phyloP scores from a whole-genome alignment of 176 grass and related monocot genomes.

The Melocanna baccifera region DNA sequence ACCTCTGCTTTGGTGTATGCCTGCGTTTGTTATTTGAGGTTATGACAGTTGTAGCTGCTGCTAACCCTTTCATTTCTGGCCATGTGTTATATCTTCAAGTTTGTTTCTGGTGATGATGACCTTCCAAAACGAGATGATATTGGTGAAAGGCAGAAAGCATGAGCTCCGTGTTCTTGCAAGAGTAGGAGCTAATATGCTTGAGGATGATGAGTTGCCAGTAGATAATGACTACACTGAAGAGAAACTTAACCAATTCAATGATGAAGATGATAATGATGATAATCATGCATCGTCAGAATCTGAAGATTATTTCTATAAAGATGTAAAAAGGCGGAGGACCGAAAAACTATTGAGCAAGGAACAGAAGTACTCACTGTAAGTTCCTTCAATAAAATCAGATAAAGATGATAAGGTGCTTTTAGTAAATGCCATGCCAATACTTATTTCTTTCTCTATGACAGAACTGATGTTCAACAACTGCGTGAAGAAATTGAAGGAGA shows the following conservation, averaged over 20 bases:
- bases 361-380: conserved; percentile 50
- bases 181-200: conserved; percentile 42
- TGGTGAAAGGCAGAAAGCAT: conserved; percentile 83
- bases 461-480: conserved; percentile 33
- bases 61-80: neutral
- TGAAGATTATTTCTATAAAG: conserved; percentile 79
- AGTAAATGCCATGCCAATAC: neutral
- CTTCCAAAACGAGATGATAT: conserved; percentile 91
- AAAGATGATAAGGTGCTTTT: neutral
- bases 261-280: conserved; percentile 27
- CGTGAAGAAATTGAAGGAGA: conserved; percentile 62
- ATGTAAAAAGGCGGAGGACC: conserved; percentile 59
- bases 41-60: neutral
- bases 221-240: conserved; percentile 22
- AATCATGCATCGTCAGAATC: conserved; percentile 32
- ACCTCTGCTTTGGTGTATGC: neutral
- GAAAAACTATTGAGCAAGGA: conserved; percentile 59
- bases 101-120: conserved; percentile 88
- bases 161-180: conserved; percentile 83
- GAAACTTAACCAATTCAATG: conserved; percentile 20
- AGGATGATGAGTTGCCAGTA: conserved; percentile 49
- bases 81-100: conserved; percentile 39
- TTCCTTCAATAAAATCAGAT: neutral
- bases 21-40: neutral
- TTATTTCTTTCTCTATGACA: conserved; percentile 35